Base-by-base conservation (phyloP, 441 rosid species). In the Erodium chrysanthum region DNA sequence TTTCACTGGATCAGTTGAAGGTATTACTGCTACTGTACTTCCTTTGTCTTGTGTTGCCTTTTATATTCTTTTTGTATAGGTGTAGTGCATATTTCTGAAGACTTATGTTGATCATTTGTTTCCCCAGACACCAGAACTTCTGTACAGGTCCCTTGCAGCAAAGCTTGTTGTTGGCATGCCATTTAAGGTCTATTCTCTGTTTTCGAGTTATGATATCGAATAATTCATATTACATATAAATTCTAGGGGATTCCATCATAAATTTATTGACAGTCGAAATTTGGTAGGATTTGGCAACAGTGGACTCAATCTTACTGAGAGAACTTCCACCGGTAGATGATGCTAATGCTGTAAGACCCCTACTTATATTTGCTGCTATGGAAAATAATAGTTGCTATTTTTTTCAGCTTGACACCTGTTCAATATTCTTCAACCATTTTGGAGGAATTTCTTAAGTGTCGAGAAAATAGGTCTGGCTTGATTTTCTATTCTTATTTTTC, bases 1-100 rank as follows among this genome's bases (percentile, higher is more conserved):
- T 90, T 76, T 81, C 92, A 72, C 68, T 84, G 72, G 85, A 93
- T 80, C 92, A 88, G 72, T 79, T 93, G 62, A 90, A 90, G 87
- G 98, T 90, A 70, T 42, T 15, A 23, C 71, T 33, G 33, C 33
- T 3, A 29, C 33, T 29, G 33, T 29, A 29, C 33, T 29, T 29
- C 33, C 33, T 29, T 29, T 1, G 5, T 29, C 33, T 29, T 29
- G 33, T 29, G 3, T n/a, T 29, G 3, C 3, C 33, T 29, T 6
- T 29, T 29, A 29, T 29, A 29, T 29, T 29, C 33, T 29, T 29
- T 29, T 29, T 29, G 33, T 29, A 29, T 29, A 29, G 33, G 33
- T 29, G 3, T 29, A 0, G 33, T 29, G 33, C 33, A 29, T 29
- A 29, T 29, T 29, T 29, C 33, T 29, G 33, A 29, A 29, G 5